A percentile compares a stretch with the other conserved stretches of the same genome.
phyloP scores from a whole-genome alignment of 1,284 basidiomycete species.

The Cryptococcus hybrid region DNA sequence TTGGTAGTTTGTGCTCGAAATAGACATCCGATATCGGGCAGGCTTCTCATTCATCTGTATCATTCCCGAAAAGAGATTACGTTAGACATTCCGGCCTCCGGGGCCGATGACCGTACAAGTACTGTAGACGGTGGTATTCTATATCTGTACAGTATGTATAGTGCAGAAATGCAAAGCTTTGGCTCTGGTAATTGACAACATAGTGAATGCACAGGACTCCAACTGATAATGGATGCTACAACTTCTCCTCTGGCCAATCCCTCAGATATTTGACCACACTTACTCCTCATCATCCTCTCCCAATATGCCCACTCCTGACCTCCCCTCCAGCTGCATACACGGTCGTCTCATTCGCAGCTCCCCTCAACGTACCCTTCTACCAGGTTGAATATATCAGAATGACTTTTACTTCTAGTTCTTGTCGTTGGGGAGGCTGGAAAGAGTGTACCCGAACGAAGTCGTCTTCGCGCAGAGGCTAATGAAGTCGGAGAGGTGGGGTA shows the following conservation, averaged over 20 bases:
- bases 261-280: too few species aligned
- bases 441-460: slow-evolving; percentile 18
- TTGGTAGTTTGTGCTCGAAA: too few species aligned
- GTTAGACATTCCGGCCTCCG: too few species aligned
- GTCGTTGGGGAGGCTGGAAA: slow-evolving; percentile 29
- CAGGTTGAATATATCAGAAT: slow-evolving; percentile 44
- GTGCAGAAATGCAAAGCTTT: too few species aligned
- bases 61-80: too few species aligned
- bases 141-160: too few species aligned
- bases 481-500: slow-evolving; percentile 34
- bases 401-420: slow-evolving; percentile 36
- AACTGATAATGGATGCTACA: not conserved
- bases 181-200: not conserved
- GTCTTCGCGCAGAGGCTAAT: slow-evolving; percentile 16
- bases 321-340: slow-evolving; percentile 46
- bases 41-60: too few species aligned
- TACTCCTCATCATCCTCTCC: slow-evolving; percentile 26
- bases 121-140: too few species aligned
- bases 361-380: slow-evolving; percentile 47
- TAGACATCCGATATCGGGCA: too few species aligned
- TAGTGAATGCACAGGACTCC: not conserved
- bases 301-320: slow-evolving; percentile 37
- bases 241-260: not conserved
- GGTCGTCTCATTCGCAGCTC: slow-evolving; percentile 48
- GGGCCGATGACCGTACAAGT: too few species aligned